Conservation (phyloP, 331 rosid species). For the Malus hybrid region DNA sequence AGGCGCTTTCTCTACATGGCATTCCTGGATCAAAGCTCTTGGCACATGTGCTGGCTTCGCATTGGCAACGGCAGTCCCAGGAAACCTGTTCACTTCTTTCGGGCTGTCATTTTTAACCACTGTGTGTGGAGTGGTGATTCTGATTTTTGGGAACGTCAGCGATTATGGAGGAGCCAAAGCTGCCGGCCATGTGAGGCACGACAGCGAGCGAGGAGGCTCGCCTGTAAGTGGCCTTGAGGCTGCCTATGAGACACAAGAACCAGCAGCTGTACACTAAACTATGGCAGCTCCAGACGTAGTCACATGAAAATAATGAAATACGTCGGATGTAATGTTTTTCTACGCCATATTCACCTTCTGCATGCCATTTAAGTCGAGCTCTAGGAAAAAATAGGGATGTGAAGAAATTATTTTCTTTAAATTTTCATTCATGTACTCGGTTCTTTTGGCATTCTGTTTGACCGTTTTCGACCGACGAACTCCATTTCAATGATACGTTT, state of each 20-base stretch:
- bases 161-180: conserved; percentile 63
- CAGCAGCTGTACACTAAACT: not conserved
- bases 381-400: no score
- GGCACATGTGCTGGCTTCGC: conserved; percentile 60
- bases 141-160: conserved; percentile 61
- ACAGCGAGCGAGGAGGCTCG: conserved; percentile 17
- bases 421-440: no score
- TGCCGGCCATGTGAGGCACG: conserved; percentile 57
- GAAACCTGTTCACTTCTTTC: conserved; percentile 30
- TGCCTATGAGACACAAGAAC: not conserved
- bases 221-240: conserved; percentile 23
- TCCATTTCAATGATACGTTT: no score
- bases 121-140: conserved; percentile 32
- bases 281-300: no score
- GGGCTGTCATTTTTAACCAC: conserved; percentile 55
- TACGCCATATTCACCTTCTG: no score
- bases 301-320: no score
- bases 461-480: no score
- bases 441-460: no score
- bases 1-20: conserved; percentile 69
- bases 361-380: no score
- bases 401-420: no score
- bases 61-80: conserved; percentile 32
- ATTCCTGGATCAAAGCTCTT: conserved; percentile 45
- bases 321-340: no score